Percentiles rank a stretch among this genome's conserved stretches.
Evolutionary conservation across 176 grass and related monocot species (phyloP).

Genomic region (Typha latifolia): DNA sequence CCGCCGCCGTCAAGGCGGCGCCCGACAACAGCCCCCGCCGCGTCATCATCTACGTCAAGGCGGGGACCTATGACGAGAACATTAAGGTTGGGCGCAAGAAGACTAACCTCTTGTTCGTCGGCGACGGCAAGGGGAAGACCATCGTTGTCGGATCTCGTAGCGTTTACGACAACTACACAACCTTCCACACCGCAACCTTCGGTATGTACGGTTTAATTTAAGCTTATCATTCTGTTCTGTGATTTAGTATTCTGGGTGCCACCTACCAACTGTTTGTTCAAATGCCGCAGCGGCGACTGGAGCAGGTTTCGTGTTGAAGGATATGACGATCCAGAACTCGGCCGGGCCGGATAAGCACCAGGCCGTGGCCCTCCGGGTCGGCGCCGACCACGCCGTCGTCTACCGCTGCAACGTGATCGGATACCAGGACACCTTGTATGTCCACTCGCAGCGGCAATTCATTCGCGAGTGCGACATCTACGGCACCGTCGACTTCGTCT

Average conservation of each 20-base stretch:
- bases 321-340: slow-evolving; percentile 53
- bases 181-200: slow-evolving; percentile 51
- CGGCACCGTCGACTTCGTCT: slow-evolving; percentile 59
- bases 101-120: slow-evolving; percentile 48
- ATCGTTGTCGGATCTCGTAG: slow-evolving; percentile 31
- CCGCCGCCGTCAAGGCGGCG: slow-evolving; percentile 34
- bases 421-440: slow-evolving; percentile 58
- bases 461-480: slow-evolving; percentile 57
- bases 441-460: slow-evolving; percentile 58
- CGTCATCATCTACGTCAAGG: slow-evolving; percentile 53
- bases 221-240: not conserved
- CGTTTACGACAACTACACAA: slow-evolving; percentile 22
- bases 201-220: slow-evolving; percentile 19
- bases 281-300: slow-evolving; percentile 22
- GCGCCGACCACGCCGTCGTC: slow-evolving; percentile 50
- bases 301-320: slow-evolving; percentile 42
- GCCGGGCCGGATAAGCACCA: slow-evolving; percentile 37
- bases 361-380: slow-evolving; percentile 42
- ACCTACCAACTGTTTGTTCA: not conserved
- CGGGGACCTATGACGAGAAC: slow-evolving; percentile 46
- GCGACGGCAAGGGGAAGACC: slow-evolving; percentile 34
- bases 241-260: not conserved
- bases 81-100: slow-evolving; percentile 37
- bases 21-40: slow-evolving; percentile 19
- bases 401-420: slow-evolving; percentile 48